A percentile compares a stretch with the other conserved stretches of the same genome.
Conservation (phyloP, 1,284 basidiomycete species). For the Malassezia japonica region DNA sequence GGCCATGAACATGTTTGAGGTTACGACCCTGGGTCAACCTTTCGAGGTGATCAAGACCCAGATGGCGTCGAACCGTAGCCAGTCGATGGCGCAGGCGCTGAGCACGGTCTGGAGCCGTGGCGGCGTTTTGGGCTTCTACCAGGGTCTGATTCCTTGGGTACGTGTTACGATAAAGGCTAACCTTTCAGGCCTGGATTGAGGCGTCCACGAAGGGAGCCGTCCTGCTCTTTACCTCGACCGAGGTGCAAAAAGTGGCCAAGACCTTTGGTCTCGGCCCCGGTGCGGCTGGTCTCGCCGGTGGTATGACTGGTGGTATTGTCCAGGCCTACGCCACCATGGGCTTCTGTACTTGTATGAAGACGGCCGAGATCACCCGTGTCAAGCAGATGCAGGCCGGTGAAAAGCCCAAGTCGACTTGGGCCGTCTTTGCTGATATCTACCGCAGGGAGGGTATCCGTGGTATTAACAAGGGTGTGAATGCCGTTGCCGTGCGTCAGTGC, state of each 20-base stretch:
- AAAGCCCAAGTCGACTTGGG: constrained; percentile 77
- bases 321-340: constrained; percentile 99
- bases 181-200: constrained; percentile 77
- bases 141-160: constrained; percentile 92
- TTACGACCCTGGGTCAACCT: constrained; percentile 95
- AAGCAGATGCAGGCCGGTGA: constrained; percentile 84
- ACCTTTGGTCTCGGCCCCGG: constrained; percentile 69
- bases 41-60: constrained; percentile 91
- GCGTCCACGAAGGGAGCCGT: constrained; percentile 97
- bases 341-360: constrained; percentile 65
- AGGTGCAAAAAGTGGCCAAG: constrained; percentile 67
- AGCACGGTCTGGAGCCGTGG: constrained; percentile 83
- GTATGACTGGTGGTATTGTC: constrained; percentile 92
- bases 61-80: constrained; percentile 53
- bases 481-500: constrained; percentile 84
- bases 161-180: constrained; percentile 48
- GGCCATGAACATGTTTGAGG: constrained; percentile 64
- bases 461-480: constrained; percentile 99
- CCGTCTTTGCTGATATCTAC: constrained; percentile 89
- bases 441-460: constrained; percentile 82
- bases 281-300: constrained; percentile 77
- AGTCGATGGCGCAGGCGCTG: constrained; percentile 79
- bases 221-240: constrained; percentile 86
- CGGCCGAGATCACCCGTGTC: constrained; percentile 89
- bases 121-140: constrained; percentile 82